Conservation (phyloP, 495 filamentous ascomycete species). For the Penicillium samsonianum region DNA sequence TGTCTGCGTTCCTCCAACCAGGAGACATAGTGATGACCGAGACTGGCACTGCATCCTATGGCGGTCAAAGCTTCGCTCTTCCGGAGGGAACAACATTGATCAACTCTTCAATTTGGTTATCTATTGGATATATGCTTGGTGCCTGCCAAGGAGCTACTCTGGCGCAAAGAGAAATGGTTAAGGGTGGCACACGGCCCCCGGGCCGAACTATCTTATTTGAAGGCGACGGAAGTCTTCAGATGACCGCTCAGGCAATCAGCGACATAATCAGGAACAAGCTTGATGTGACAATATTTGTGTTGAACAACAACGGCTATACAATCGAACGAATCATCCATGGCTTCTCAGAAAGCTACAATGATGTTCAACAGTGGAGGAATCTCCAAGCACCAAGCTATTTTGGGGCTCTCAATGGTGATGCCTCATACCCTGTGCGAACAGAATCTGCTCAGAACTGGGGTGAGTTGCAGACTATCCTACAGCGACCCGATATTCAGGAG, state of each 20-base stretch:
- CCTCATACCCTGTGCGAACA: neutral
- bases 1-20: constrained; percentile 20
- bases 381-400: neutral
- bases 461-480: neutral
- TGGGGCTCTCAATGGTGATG: neutral
- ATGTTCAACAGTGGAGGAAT: constrained; percentile 30
- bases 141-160: constrained; percentile 44
- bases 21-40: constrained; percentile 40
- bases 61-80: constrained; percentile 25
- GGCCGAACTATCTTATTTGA: neutral
- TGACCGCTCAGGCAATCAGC: constrained; percentile 56
- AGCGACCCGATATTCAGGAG: neutral
- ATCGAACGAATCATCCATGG: constrained; percentile 55
- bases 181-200: neutral
- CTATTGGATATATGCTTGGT: constrained; percentile 46
- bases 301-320: constrained; percentile 55
- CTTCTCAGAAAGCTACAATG: constrained; percentile 49
- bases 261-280: constrained; percentile 65
- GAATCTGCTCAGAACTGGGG: neutral
- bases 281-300: constrained; percentile 38
- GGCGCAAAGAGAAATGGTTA: constrained; percentile 34
- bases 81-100: constrained; percentile 32
- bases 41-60: constrained; percentile 36
- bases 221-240: constrained; percentile 67
- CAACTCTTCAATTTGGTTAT: constrained; percentile 37